phyloP scores from a whole-genome alignment of 2,329 filamentous ascomycete genomes.

The Claviceps pazoutovae region DNA sequence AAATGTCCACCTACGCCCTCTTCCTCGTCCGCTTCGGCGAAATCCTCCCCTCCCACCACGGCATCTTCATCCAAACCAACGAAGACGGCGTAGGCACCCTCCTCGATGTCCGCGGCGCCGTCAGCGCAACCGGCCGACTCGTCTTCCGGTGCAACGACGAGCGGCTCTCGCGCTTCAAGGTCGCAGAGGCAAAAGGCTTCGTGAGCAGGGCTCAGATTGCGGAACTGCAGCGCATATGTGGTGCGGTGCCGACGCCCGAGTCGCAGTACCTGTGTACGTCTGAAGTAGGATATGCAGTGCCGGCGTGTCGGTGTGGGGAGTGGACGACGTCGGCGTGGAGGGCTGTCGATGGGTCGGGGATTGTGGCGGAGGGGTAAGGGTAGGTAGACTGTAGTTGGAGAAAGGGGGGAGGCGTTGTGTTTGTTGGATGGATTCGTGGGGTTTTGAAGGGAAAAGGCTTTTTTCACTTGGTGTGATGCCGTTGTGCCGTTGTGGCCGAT shows the following conservation, averaged over 20 bases:
- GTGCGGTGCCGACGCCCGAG: background rate
- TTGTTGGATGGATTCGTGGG: no score
- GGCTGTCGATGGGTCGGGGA: background rate
- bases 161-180: slow-evolving; percentile 1
- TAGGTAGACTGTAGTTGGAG: no score
- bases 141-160: slow-evolving; percentile 1
- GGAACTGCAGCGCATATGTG: slow-evolving; percentile 2
- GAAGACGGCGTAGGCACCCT: slow-evolving; percentile 3
- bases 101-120: slow-evolving; percentile 4
- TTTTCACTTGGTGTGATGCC: no score
- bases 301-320: slow-evolving; percentile 4
- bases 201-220: background rate
- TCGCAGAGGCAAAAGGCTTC: slow-evolving; percentile 1
- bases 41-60: background rate
- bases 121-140: slow-evolving; percentile 2
- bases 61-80: slow-evolving; percentile 4
- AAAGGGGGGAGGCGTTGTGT: no score
- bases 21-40: slow-evolving; percentile 3
- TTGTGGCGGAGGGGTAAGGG: no score
- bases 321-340: slow-evolving; percentile 2
- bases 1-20: background rate
- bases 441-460: no score
- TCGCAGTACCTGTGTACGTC: slow-evolving; percentile 1
- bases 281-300: background rate
- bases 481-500: no score